Evolutionary conservation across 2,329 filamentous ascomycete species (phyloP).

Genomic region (Colletotrichum ledebouriae): DNA sequence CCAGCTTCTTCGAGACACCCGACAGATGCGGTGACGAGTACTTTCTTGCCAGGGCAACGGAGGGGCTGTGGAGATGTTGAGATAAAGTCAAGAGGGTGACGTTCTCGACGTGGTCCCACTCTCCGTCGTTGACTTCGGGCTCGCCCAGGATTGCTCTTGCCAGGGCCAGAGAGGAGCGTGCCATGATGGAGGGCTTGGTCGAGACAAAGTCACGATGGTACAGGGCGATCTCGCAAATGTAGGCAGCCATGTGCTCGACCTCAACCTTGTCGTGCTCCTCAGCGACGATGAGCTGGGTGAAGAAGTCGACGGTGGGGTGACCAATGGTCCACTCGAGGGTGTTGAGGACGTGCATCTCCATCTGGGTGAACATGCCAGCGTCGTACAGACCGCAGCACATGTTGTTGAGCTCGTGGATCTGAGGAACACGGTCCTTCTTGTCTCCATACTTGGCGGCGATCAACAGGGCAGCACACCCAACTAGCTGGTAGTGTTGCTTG

Average conservation of each 20-base stretch:
- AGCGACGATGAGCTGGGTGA: conserved; percentile 87
- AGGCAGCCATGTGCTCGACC: conserved; percentile 93
- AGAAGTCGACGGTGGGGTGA: conserved; percentile 95
- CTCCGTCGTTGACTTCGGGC: conserved; percentile 79
- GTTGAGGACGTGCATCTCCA: conserved; percentile 99
- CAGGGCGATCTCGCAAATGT: conserved; percentile 93
- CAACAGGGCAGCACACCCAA: conserved; percentile 93
- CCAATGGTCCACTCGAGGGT: conserved; percentile 97
- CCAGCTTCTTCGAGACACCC: conserved; percentile 66
- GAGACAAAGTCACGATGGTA: conserved; percentile 99
- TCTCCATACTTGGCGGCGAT: conserved; percentile 99
- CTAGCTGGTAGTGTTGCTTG: conserved; percentile 98
- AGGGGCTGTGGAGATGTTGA: conserved; percentile 71
- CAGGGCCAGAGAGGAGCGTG: conserved; percentile 86
- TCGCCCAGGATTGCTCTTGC: conserved; percentile 88
- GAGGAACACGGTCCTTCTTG: conserved; percentile 98
- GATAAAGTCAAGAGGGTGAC: conserved; percentile 72
- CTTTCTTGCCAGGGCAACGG: conserved; percentile 70
- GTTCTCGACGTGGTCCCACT: conserved; percentile 82
- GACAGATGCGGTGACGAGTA: conserved; percentile 68
- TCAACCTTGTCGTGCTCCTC: conserved; percentile 85
- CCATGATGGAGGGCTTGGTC: conserved; percentile 90
- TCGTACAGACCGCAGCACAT: conserved; percentile 99
- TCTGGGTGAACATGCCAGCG: conserved; percentile 99
- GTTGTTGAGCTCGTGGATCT: conserved; percentile 95